Evolutionary conservation across 2,329 filamentous ascomycete species (phyloP), one percentile per base, ranked within the genome.

Genomic region (Aspergillus fructus): DNA sequence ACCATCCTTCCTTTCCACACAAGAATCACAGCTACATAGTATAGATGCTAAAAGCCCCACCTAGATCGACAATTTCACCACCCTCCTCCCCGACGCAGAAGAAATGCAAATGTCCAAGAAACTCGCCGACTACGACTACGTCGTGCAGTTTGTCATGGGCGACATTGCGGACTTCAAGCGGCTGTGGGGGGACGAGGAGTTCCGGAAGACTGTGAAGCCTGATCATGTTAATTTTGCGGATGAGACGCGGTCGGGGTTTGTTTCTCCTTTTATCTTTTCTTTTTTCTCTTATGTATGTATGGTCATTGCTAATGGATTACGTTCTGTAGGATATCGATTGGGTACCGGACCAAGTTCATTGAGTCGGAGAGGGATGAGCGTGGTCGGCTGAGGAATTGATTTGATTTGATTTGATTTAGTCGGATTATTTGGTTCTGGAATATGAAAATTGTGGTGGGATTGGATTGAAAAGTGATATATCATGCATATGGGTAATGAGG

Each of bases 171-270:
- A 68, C 50, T 71, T 69, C 58, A 62, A 69, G 23, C 60, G 49
- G 6, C 62, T 73, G 50, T 71, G 70, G 61, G 61, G 58, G 7
- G 69, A 73, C 60, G 66, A 67, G 17, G 64, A 66, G 40, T 73
- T 65, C 48, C 63, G 57, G 33, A 54, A 62, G 19, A 60, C 62
- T 15, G 65, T 72, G 21, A 63, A 64, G 46, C 68, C 66, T 23
- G 71, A 73, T 47, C 71, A 73, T 63, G 65, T 64, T 52, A 61
- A 70, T 39, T 72, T 73, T 60, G 69, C 69, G 3, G 69, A 72
- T 61, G 53, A 54, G 12, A 59, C 45, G 39, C 39, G 34, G 5
- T 59, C 59, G 13, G 50, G 53, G 59, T 61, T 45, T 23, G 4
- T 43, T 23, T 37, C 2, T 46, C 13, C 39, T 24, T 7, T 24